Conservation (phyloP, 139 green algal genomes). For the Chlorella sp. region DNA sequence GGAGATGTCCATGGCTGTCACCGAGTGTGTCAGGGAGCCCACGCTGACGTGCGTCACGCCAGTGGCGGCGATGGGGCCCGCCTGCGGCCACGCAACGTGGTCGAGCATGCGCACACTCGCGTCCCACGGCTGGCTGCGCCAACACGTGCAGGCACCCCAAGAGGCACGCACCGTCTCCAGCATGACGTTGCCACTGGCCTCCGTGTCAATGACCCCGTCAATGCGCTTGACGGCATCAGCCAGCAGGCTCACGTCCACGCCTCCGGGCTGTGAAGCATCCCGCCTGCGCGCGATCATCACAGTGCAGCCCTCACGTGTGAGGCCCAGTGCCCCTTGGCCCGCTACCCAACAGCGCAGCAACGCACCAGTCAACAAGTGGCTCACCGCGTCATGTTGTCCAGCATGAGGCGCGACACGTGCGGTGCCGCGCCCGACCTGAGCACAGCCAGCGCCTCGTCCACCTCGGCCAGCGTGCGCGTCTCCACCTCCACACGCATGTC, state of each 20-base stretch:
- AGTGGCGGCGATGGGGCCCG: slow-evolving; percentile 68
- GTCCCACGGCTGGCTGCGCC: neutral
- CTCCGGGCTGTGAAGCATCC: slow-evolving; percentile 20
- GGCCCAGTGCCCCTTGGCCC: no score
- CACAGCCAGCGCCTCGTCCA: slow-evolving; percentile 67
- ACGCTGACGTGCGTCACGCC: slow-evolving; percentile 89
- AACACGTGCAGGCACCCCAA: neutral
- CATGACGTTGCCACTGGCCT: slow-evolving; percentile 94
- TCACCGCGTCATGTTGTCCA: slow-evolving; percentile 94
- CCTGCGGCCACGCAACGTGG: neutral
- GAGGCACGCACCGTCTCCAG: slow-evolving; percentile 59
- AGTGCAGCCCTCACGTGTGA: no score
- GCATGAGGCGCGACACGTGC: slow-evolving; percentile 81
- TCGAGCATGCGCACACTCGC: neutral
- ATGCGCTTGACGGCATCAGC: slow-evolving; percentile 37
- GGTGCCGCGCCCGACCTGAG: slow-evolving; percentile 18
- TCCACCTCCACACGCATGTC: slow-evolving; percentile 84
- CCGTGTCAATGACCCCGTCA: slow-evolving; percentile 68
- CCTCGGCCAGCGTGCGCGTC: slow-evolving; percentile 83
- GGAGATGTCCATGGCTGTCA: slow-evolving; percentile 92
- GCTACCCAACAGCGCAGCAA: no score
- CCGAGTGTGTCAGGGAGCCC: slow-evolving; percentile 90
- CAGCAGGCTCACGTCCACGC: slow-evolving; percentile 16
- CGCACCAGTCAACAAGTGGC: no score
- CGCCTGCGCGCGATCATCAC: slow-evolving; percentile 26